phyloP scores from a whole-genome alignment of 768 basidiomycete species.

The Erythrobasidium yunnanense region DNA sequence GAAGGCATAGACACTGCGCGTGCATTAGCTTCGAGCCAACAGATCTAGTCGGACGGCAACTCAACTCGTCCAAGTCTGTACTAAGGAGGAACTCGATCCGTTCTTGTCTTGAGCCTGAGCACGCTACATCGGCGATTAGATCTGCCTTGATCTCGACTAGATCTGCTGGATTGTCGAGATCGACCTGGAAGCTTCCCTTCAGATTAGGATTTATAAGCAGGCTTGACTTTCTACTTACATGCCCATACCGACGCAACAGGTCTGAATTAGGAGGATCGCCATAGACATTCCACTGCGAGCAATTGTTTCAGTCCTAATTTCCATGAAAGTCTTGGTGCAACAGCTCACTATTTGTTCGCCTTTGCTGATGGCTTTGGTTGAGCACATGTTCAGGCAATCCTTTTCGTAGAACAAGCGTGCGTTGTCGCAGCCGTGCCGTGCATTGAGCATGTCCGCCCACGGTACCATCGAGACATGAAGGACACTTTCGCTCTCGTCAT shows the following conservation, averaged over 20 bases:
- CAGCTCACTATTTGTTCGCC: conserved; percentile 76
- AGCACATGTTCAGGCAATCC: conserved; percentile 61
- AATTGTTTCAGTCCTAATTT: neutral
- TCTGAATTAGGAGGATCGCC: conserved; percentile 85
- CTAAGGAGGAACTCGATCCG: conserved; percentile 92
- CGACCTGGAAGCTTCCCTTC: conserved; percentile 46
- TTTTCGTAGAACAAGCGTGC: conserved; percentile 76
- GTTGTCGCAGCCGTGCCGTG: conserved; percentile 70
- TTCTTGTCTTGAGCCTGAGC: conserved; percentile 43
- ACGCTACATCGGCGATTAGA: conserved; percentile 37
- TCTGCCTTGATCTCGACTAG: conserved; percentile 36
- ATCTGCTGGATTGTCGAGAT: conserved; percentile 44
- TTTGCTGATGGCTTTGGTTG: conserved; percentile 59
- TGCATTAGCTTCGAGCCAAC: conserved; percentile 47
- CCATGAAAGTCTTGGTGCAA: neutral
- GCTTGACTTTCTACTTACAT: conserved; percentile 47
- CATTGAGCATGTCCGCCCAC: conserved; percentile 92
- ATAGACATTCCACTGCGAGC: conserved; percentile 79
- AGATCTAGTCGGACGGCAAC: neutral
- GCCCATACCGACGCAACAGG: conserved; percentile 84
- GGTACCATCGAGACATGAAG: conserved; percentile 81
- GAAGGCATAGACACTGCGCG: conserved; percentile 48
- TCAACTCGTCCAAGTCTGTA: conserved; percentile 73
- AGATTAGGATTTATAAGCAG: no score
- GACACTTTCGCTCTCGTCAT: conserved; percentile 51